Evolutionary conservation across 2,329 filamentous ascomycete species (phyloP), one percentile per base, ranked within the genome.

Genomic region (Colletotrichum higginsianum): DNA sequence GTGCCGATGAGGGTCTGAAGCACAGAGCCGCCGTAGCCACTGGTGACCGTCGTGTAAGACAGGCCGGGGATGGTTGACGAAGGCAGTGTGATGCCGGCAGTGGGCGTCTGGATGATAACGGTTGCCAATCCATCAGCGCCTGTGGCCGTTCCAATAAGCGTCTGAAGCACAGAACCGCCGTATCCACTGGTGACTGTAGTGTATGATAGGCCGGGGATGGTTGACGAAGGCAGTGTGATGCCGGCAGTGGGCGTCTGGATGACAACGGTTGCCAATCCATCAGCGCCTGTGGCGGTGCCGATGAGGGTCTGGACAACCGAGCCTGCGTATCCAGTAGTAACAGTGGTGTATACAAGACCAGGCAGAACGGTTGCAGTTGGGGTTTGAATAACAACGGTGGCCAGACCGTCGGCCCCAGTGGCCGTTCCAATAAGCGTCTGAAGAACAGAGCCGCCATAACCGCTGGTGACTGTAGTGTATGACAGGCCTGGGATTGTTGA

Each of bases 61-160:
- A 26, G 21, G 23, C 23, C 57, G 16, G 49, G 35, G 11, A 57
- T n/a, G 9, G 53, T 47, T 3, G 57, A 12, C 4, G 23, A 13
- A 3, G 42, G 42, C 5, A 15, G 9, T 0, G 57, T 18, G 8
- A 26, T 26, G 1, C 13, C 57, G 1, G 9, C 3, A 13, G 46
- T 50, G 8, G 60, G 60, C 2, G 46, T 62, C 6, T 61, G 58
- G 2, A 61, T 18, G 6, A 61, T 1, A 15, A 61, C 58, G 4
- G 58, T n/a, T n/a, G n/a, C n/a, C n/a, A n/a, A n/a, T n/a, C n/a
- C n/a, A 7, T 61, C 58, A 2, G 44, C 15, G 9, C 58, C 58
- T 16, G 58, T 61, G 2, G 16, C 23, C 2, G 44, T 47, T 15
- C 58, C 58, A 8, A 49, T 23, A 3, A 47, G 44, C 8, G 58